Percentiles rank a stretch among this genome's conserved stretches.
Conservation (phyloP, 805 yeast genomes). For the Millerozyma acaciae region DNA sequence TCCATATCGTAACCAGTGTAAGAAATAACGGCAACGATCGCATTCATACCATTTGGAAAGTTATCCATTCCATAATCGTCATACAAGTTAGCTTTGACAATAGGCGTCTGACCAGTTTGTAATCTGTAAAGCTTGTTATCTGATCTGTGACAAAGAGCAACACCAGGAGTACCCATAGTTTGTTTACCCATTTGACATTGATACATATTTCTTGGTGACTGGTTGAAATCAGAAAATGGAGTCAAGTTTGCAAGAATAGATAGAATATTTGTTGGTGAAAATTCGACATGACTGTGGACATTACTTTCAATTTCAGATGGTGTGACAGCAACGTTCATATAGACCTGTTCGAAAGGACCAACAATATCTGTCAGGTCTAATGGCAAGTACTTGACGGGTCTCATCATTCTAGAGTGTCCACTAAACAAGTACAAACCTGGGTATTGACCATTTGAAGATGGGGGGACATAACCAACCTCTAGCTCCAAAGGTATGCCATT, state of each 20-base stretch:
- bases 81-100: conserved; percentile 87
- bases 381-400: conserved; percentile 92
- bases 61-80: conserved; percentile 98
- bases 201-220: conserved; percentile 99
- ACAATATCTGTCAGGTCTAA: conserved; percentile 77
- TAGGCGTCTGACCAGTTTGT: conserved; percentile 96
- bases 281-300: conserved; percentile 90
- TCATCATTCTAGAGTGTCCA: conserved; percentile 90
- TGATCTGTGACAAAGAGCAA: conserved; percentile 84
- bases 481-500: conserved; percentile 79
- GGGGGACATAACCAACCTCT: conserved; percentile 95
- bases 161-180: conserved; percentile 99
- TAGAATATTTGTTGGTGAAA: conserved; percentile 87
- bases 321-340: conserved; percentile 92
- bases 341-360: conserved; percentile 98
- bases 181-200: conserved; percentile 99
- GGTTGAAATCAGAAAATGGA: conserved; percentile 97
- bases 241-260: conserved; percentile 95
- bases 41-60: conserved; percentile 97
- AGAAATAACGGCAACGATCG: conserved; percentile 97
- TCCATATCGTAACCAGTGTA: conserved; percentile 99
- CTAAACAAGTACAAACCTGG: conserved; percentile 93
- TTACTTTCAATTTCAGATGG: conserved; percentile 83
- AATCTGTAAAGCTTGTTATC: conserved; percentile 91
- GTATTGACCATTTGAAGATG: conserved; percentile 92